These are phyloP conservation scores for Pseudogymnoascus sp. DNA, from an alignment of 2,329 filamentous ascomycete genomes.

Conservation along the genomic window DNA sequence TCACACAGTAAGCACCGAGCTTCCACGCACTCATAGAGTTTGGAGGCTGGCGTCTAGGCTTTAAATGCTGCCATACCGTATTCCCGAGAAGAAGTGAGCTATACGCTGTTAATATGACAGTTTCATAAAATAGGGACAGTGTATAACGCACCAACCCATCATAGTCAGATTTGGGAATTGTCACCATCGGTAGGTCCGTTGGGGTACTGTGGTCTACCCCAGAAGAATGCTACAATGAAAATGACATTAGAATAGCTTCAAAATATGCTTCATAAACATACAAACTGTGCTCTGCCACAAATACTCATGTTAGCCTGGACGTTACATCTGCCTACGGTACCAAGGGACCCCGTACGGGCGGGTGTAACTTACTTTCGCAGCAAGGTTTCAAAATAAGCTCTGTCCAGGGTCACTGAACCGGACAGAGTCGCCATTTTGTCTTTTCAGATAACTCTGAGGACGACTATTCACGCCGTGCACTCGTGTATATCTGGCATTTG, in stretches of 20 bases:
- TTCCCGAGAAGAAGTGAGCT: conserved; percentile 35
- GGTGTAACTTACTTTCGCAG: conserved; percentile 46
- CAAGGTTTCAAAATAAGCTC: conserved; percentile 52
- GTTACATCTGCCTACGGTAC: not conserved
- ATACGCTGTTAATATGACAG: not conserved
- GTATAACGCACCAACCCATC: conserved; percentile 41
- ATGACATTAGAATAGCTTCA: conserved; percentile 9
- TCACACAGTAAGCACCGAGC: not conserved
- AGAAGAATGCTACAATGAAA: conserved; percentile 31
- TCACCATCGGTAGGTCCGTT: conserved; percentile 34
- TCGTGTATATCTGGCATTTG: conserved; percentile 3
- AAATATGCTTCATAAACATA: conserved; percentile 28
- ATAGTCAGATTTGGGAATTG: conserved; percentile 54
- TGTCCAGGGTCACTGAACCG: conserved; percentile 47
- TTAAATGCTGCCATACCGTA: conserved; percentile 40
- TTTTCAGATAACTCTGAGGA: conserved; percentile 1
- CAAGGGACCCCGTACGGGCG: not conserved
- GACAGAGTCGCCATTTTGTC: not conserved
- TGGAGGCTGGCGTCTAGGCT: conserved; percentile 1
- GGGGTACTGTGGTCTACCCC: conserved; percentile 30
- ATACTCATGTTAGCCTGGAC: not conserved
- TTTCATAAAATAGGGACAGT: not conserved
- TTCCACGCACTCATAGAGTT: not conserved
- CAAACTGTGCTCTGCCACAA: conserved; percentile 35
- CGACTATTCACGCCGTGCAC: not conserved